These are phyloP conservation scores for Lachnellula arida DNA, from an alignment of 2,329 filamentous ascomycete species.

Conservation along the genomic window DNA sequence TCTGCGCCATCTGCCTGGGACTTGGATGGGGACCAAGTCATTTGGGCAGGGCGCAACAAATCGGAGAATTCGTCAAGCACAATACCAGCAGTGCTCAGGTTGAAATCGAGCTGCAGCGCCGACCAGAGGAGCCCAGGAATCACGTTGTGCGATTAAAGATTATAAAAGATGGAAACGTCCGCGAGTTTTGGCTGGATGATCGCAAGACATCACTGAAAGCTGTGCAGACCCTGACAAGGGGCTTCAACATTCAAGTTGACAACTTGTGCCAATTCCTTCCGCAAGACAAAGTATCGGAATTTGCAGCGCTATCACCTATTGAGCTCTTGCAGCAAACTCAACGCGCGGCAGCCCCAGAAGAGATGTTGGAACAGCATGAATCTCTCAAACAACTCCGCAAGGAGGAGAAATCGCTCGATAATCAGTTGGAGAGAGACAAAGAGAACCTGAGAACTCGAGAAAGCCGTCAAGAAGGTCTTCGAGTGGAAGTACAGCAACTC, in stretches of 20 bases:
- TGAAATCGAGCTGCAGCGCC: conserved; percentile 81
- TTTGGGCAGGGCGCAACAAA: conserved; percentile 77
- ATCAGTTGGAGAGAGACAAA: conserved; percentile 51
- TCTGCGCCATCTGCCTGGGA: conserved; percentile 93
- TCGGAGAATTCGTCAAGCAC: conserved; percentile 92
- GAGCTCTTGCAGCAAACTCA: conserved; percentile 83
- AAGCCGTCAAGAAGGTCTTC: conserved; percentile 65
- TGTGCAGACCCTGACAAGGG: conserved; percentile 62
- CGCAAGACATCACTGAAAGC: conserved; percentile 55
- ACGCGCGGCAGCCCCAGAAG: conserved; percentile 74
- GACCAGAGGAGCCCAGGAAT: conserved; percentile 57
- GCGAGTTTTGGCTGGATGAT: conserved; percentile 73
- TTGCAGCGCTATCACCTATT: conserved; percentile 76
- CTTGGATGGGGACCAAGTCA: conserved; percentile 79
- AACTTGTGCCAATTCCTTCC: conserved; percentile 97
- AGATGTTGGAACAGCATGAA: conserved; percentile 77
- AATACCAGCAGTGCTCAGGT: conserved; percentile 72
- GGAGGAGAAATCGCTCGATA: conserved; percentile 61
- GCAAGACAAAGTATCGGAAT: conserved; percentile 93
- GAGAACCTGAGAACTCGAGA: conserved; percentile 65
- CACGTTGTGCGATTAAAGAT: conserved; percentile 72
- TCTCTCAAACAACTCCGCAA: conserved; percentile 66
- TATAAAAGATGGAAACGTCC: conserved; percentile 74
- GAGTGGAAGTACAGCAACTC: conserved; percentile 78
- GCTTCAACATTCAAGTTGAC: conserved; percentile 88